Evolutionary conservation across 148 eudicot species (phyloP).

Genomic region (Limonium bicolor): DNA sequence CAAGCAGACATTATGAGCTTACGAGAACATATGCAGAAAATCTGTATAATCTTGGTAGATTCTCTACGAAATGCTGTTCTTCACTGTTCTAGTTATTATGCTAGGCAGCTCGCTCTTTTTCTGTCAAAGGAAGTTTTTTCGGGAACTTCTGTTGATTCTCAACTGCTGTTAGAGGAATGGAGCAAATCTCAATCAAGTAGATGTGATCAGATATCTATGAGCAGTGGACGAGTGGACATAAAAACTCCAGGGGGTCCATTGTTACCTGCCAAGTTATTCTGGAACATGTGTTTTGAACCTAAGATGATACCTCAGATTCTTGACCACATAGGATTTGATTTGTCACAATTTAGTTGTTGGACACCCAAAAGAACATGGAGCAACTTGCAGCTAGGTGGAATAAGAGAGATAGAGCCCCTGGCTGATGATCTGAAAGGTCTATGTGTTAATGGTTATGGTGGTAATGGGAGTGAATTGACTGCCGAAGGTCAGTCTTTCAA

Average conservation of each 20-base stretch:
- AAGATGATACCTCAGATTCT: conserved; percentile 26
- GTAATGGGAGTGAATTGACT: conserved; percentile 26
- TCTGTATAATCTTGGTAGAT: conserved; percentile 25
- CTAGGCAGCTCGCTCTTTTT: conserved; percentile 44
- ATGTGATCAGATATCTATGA: conserved; percentile 13
- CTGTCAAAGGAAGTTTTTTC: conserved; percentile 36
- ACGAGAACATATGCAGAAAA: conserved; percentile 17
- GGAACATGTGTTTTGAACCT: conserved; percentile 31
- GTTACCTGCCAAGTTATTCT: conserved; percentile 26
- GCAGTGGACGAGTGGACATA: conserved; percentile 10
- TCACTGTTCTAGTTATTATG: conserved; percentile 34
- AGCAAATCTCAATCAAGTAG: conserved; percentile 11
- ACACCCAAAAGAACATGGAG: conserved; percentile 52
- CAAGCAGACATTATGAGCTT: conserved; percentile 11
- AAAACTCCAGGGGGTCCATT: conserved; percentile 13
- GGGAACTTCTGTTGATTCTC: conserved; percentile 18
- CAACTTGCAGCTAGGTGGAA: conserved; percentile 27
- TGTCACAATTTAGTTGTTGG: conserved; percentile 26
- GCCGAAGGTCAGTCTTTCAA: conserved; percentile 25
- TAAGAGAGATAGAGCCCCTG: conserved; percentile 29
- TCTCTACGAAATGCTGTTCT: conserved; percentile 21
- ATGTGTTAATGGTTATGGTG: conserved; percentile 20
- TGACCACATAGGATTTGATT: conserved; percentile 24
- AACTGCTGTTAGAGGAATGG: conserved; percentile 29
- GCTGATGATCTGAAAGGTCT: conserved; percentile 34